phyloP scores from a whole-genome alignment of 164 flowering plant species.

The Malania oleifera region DNA sequence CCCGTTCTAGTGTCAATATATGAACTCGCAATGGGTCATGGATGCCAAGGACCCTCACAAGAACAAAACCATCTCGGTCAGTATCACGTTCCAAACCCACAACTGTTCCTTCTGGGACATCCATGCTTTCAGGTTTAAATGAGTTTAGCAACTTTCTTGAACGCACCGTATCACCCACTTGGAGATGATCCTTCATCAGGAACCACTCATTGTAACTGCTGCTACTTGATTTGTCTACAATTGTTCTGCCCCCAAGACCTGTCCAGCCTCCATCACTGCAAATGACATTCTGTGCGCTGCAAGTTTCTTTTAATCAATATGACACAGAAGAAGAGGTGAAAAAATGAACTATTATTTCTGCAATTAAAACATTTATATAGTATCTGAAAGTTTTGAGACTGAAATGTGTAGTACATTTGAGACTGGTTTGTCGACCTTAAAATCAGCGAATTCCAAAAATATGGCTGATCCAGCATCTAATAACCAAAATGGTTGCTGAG shows the following conservation, averaged over 20 bases:
- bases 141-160: conserved; percentile 71
- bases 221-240: conserved; percentile 25
- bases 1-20: conserved; percentile 62
- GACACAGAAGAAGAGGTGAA: neutral
- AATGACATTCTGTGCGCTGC: conserved; percentile 60
- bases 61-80: conserved; percentile 49
- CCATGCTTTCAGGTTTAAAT: conserved; percentile 65
- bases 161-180: conserved; percentile 76
- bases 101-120: conserved; percentile 67
- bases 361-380: no score
- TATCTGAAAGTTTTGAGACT: no score
- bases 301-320: conserved; percentile 17
- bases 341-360: neutral
- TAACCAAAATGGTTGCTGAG: no score
- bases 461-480: no score
- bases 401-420: no score
- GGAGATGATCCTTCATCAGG: conserved; percentile 69
- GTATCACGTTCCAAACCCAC: conserved; percentile 61
- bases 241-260: conserved; percentile 26
- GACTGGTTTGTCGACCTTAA: no score
- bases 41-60: conserved; percentile 77
- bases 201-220: conserved; percentile 68
- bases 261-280: conserved; percentile 39
- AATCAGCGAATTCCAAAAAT: neutral
- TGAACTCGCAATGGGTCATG: conserved; percentile 80